Conservation (phyloP, 805 yeast genomes). For the Groenewaldozyma tartarivorans region DNA sequence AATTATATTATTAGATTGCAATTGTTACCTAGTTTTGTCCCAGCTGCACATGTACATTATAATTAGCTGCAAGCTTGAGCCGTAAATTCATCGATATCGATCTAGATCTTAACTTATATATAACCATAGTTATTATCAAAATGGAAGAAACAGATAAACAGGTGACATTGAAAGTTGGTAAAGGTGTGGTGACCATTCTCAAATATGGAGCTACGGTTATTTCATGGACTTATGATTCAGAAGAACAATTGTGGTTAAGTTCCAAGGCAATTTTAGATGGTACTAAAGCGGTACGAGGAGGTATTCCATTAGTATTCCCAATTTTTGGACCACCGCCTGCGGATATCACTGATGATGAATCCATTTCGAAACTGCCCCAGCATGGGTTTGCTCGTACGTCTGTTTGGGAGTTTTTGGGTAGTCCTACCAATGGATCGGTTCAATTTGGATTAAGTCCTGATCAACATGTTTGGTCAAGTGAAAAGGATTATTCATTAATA, state of each 20-base stretch:
- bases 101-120: too few species aligned
- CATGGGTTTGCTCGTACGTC: conserved; percentile 94
- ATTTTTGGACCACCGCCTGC: conserved; percentile 48
- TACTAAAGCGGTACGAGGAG: conserved; percentile 91
- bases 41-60: too few species aligned
- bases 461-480: conserved; percentile 44
- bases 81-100: too few species aligned
- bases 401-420: conserved; percentile 90
- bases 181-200: conserved; percentile 59
- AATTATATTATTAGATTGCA: too few species aligned
- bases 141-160: conserved; percentile 54
- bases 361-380: conserved; percentile 67
- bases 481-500: conserved; percentile 69
- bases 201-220: conserved; percentile 82
- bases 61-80: too few species aligned
- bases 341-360: conserved; percentile 37
- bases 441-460: conserved; percentile 92
- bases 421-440: conserved; percentile 61
- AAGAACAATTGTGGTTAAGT: conserved; percentile 72
- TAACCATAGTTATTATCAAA: too few species aligned
- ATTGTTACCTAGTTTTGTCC: too few species aligned
- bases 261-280: conserved; percentile 74
- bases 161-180: conserved; percentile 52
- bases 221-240: conserved; percentile 67
- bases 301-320: conserved; percentile 94